Evolutionary conservation across 2,329 filamentous ascomycete genomes (phyloP), one percentile per base, ranked within the genome.

Genomic region (Trichoderma polysporum): DNA sequence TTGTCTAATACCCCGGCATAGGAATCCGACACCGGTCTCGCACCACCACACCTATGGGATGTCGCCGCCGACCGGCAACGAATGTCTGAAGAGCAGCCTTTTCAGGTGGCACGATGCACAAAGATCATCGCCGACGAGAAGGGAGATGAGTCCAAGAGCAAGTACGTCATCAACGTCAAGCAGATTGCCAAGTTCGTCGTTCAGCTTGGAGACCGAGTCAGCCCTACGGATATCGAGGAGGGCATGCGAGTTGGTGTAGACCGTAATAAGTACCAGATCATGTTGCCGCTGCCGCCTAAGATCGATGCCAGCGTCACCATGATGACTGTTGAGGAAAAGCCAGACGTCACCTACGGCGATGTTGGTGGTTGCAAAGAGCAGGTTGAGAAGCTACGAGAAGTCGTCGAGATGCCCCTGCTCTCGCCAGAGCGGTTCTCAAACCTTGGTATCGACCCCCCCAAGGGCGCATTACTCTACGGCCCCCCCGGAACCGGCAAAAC

Each of bases 251-350:
- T 99, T 69, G 95, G 94, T 80, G 95, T 99, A 78, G 95, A 99
- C 80, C 88, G 95, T 67, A 98, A 96, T 84, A 99, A 99, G 85
- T 99, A 99, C 81, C 95, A 99, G 82, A 99, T 99, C 75, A 89
- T 99, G 79, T 86, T 99, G 56, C 95, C 95, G 39, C 83, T 99
- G 64, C 95, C 95, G 50, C 95, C 95, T 39, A 99, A 98, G 86
- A 99, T 99, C 83, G 95, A 99, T 76, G 94, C 95, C 63, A 97
- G 92, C 73, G 95, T 99, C 72, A 99, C 95, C 45, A 99, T 99
- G 95, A 99, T 99, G 95, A 98, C 95, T 59, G 95, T 99, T 71
- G 95, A 99, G 84, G 95, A 99, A 83, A 99, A 99, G 85, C 95
- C 95, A 17, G 95, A 99, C 79, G 95, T 99, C 69, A 99, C 95